Evolutionary conservation across 192 early-diverging fungal genomes (phyloP).

Genomic region (Endogone sp.): DNA sequence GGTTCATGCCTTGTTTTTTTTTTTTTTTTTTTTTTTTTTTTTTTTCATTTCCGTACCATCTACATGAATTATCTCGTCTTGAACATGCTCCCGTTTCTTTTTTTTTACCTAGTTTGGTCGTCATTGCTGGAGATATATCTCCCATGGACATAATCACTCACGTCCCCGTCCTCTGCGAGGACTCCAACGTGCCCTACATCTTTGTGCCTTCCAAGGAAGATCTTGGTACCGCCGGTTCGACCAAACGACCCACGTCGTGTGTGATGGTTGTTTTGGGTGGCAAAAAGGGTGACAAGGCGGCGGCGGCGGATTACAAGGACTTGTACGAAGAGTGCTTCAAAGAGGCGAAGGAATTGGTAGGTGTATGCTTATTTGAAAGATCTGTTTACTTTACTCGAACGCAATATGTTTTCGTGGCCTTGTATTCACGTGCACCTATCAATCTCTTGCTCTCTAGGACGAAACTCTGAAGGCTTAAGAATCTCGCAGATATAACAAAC

Average conservation of each 20-base stretch:
- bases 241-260: slow-evolving; percentile 92
- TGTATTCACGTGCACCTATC: too few species aligned
- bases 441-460: too few species aligned
- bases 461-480: too few species aligned
- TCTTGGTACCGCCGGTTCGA: slow-evolving; percentile 86
- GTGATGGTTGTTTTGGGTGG: slow-evolving; percentile 85
- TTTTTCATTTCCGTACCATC: too few species aligned
- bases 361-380: slow-evolving; percentile 2
- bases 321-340: slow-evolving; percentile 76
- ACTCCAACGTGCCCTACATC: slow-evolving; percentile 89
- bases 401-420: too few species aligned
- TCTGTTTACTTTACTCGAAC: not conserved
- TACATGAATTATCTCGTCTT: too few species aligned
- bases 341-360: slow-evolving; percentile 75
- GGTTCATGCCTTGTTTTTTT: too few species aligned
- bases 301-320: slow-evolving; percentile 83
- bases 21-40: too few species aligned
- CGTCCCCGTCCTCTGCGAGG: slow-evolving; percentile 96
- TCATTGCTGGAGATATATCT: slow-evolving; percentile 95
- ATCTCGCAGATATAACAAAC: too few species aligned
- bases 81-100: too few species aligned
- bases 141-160: slow-evolving; percentile 98
- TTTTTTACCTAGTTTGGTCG: slow-evolving; percentile 76
- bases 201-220: slow-evolving; percentile 97
- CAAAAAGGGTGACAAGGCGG: slow-evolving; percentile 65